A percentile compares a stretch with the other conserved stretches of the same genome.
Conservation (phyloP, 2,329 filamentous ascomycete species). For the Aspergillus sclerotialis region DNA sequence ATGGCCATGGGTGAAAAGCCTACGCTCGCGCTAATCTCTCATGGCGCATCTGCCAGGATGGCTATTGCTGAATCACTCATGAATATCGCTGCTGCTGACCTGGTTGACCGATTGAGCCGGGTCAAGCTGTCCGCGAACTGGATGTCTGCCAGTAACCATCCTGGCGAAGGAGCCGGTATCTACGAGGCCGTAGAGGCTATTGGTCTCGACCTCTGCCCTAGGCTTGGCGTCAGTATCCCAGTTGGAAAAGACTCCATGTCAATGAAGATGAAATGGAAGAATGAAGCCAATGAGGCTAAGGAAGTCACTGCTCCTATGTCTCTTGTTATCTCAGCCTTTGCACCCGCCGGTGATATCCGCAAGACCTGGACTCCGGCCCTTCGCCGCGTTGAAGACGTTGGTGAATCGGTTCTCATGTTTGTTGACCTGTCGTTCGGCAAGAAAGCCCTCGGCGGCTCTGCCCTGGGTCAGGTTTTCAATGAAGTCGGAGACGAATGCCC, state of each 20-base stretch:
- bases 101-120: constrained; percentile 65
- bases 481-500: constrained; percentile 79
- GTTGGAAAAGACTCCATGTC: constrained; percentile 98
- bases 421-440: constrained; percentile 80
- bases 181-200: constrained; percentile 93
- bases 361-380: constrained; percentile 94
- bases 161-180: constrained; percentile 83
- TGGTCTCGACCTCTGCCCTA: constrained; percentile 83
- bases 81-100: constrained; percentile 79
- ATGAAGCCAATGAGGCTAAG: constrained; percentile 60
- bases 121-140: constrained; percentile 93
- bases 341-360: constrained; percentile 70
- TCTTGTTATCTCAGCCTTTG: constrained; percentile 84
- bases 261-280: constrained; percentile 96
- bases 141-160: constrained; percentile 96
- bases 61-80: constrained; percentile 88
- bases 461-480: constrained; percentile 80
- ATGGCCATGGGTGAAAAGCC: constrained; percentile 97
- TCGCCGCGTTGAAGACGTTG: constrained; percentile 74
- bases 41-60: constrained; percentile 89
- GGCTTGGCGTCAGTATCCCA: constrained; percentile 86
- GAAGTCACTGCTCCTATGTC: constrained; percentile 91
- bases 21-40: constrained; percentile 78
- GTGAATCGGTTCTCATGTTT: constrained; percentile 80
- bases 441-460: constrained; percentile 81